These are phyloP conservation scores for Ichthyophthirius multifiliis DNA, from an alignment of 169 alveolate genomes.

Conservation along the genomic window DNA sequence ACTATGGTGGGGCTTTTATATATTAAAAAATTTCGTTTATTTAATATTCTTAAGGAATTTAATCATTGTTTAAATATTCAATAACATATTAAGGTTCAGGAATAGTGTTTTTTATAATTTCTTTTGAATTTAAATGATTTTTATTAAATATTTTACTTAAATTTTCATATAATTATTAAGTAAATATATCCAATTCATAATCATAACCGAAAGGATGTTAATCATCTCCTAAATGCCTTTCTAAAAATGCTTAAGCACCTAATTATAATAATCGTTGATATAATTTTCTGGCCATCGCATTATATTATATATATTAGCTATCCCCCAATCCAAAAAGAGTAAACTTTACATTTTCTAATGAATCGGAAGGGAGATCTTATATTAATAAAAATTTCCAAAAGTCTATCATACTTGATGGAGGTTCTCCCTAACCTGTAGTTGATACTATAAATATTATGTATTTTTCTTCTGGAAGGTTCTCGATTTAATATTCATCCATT, in stretches of 20 bases:
- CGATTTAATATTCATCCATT: slow-evolving; percentile 40
- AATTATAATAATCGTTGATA: slow-evolving; percentile 56
- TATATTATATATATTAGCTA: slow-evolving; percentile 70
- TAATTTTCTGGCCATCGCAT: slow-evolving; percentile 79
- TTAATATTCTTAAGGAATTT: not conserved
- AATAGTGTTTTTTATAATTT: not conserved
- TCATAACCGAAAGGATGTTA: slow-evolving; percentile 83
- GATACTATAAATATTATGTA: slow-evolving; percentile 65
- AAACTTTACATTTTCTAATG: slow-evolving; percentile 47
- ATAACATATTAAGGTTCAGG: slow-evolving; percentile 28
- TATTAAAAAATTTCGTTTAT: not conserved
- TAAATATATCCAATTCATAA: slow-evolving; percentile 82
- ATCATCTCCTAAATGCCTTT: slow-evolving; percentile 81
- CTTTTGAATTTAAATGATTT: not conserved
- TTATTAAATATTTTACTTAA: not conserved
- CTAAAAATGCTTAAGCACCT: slow-evolving; percentile 62
- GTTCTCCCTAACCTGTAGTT: slow-evolving; percentile 81
- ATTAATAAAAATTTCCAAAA: slow-evolving; percentile 59
- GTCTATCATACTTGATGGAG: slow-evolving; percentile 53
- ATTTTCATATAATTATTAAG: slow-evolving; percentile 44
- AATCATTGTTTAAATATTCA: slow-evolving; percentile 3
- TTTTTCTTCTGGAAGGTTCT: slow-evolving; percentile 50
- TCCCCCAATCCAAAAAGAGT: slow-evolving; percentile 87
- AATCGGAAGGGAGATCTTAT: slow-evolving; percentile 50
- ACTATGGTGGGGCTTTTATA: slow-evolving; percentile 10